Conservation (phyloP, 2,329 filamentous ascomycete genomes). For the Colletotrichum tofieldiae region DNA sequence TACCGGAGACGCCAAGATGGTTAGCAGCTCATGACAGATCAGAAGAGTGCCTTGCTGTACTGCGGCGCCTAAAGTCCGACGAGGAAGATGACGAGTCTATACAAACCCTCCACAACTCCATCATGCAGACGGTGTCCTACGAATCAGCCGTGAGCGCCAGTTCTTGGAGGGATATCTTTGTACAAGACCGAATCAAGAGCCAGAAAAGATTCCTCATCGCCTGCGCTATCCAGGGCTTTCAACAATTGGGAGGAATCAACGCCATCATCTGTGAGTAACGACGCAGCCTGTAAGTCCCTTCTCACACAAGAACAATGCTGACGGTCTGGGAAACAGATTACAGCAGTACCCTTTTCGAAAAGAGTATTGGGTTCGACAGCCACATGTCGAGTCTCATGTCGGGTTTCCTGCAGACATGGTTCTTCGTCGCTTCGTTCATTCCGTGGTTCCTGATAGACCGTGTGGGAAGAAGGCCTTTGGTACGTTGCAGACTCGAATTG, state of each 20-base stretch:
- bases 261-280: conserved; percentile 58
- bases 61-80: conserved; percentile 55
- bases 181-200: conserved; percentile 52
- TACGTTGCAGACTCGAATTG: not conserved
- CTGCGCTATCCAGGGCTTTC: conserved; percentile 52
- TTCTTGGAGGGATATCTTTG: conserved; percentile 51
- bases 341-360: conserved; percentile 62
- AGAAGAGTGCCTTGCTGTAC: conserved; percentile 55
- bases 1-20: conserved; percentile 63
- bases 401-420: conserved; percentile 67
- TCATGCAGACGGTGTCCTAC: conserved; percentile 51
- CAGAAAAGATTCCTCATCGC: conserved; percentile 51
- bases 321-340: conserved; percentile 52
- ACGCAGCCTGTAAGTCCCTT: not conserved
- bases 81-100: conserved; percentile 46
- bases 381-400: conserved; percentile 66
- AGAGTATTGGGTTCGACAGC: conserved; percentile 58
- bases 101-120: conserved; percentile 49
- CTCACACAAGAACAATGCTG: not conserved
- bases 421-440: conserved; percentile 58
- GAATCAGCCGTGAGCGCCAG: conserved; percentile 52
- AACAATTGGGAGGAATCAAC: conserved; percentile 66
- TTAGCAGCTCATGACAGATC: conserved; percentile 56
- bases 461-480: conserved; percentile 57
- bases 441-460: conserved; percentile 64